Evolutionary conservation across 768 basidiomycete species (phyloP), one percentile per base, ranked within the genome.

Genomic region (Naganishia friedmannii): DNA sequence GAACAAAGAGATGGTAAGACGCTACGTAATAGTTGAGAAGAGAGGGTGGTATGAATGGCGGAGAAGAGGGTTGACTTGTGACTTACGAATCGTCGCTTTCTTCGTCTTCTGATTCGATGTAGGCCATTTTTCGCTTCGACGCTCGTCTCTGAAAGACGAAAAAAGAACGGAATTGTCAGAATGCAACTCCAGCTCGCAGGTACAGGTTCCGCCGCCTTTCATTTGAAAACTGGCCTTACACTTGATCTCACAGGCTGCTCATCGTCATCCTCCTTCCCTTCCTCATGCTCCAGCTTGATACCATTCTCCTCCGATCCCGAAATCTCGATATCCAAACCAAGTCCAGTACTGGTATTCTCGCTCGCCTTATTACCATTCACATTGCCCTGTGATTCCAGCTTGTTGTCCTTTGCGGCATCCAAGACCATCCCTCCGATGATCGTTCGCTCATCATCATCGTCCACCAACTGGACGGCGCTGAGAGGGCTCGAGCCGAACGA

Each of bases 71-170:
- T 7, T 12, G 23, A n/a, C n/a, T n/a, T 8, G 12, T 13, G 8
- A 63, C 60, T n/a, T 45, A 63, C 60, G 60, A 66, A 9, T 55
- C 31, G 28, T 48, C 60, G 34, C 34, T 23, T 23, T 23, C 58
- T 21, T 51, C 60, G 21, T 63, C 68, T 17, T 74, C 73, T 1
- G 76, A 71, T 32, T 81, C 80, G 17, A 70, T 72, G 48, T 79
- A 78, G n/a, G 77, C 70, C 53, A 79, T 72, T 17, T 73, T 71
- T 53, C 77, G 73, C 31, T 76, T 73, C 58, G 77, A 77, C 12
- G 73, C 69, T 51, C 76, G 54, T 28, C 75, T 58, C 13, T 53
- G 26, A 21, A 32, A 31, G 37, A 39, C 5, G n/a, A 53, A 32
- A 23, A 46, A 34, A 45, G 7, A 13, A 39, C 37, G 34, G 70